phyloP scores from a whole-genome alignment of 441 rosid species.

The Jatropha podagrica region DNA sequence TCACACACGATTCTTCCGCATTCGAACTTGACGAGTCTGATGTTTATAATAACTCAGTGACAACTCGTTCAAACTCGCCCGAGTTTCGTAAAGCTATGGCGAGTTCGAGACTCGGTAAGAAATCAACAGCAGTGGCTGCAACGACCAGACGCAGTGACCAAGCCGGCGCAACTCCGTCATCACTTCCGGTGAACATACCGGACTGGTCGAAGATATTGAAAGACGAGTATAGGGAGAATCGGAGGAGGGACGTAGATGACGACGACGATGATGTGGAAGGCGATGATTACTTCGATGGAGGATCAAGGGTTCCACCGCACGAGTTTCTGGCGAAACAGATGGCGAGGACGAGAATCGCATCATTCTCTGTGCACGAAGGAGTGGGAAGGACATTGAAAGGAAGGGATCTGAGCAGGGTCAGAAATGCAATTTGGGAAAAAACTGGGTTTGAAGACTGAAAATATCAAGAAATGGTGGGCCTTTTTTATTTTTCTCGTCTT shows the following conservation, averaged over 20 bases:
- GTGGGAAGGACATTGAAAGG: conserved; percentile 84
- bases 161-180: conserved; percentile 42
- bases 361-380: conserved; percentile 65
- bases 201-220: conserved; percentile 95
- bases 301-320: conserved; percentile 78
- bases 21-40: conserved; percentile 93
- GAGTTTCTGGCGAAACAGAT: conserved; percentile 61
- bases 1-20: conserved; percentile 32
- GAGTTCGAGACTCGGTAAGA: conserved; percentile 34
- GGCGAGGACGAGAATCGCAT: conserved; percentile 49
- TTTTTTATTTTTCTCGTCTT: neutral
- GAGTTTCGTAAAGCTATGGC: conserved; percentile 43
- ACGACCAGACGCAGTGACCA: conserved; percentile 23
- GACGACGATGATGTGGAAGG: conserved; percentile 50
- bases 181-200: conserved; percentile 84
- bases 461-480: neutral
- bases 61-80: conserved; percentile 48
- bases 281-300: conserved; percentile 44
- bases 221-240: conserved; percentile 55
- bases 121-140: conserved; percentile 14
- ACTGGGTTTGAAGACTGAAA: conserved; percentile 75
- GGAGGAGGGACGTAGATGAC: conserved; percentile 41
- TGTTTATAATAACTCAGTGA: conserved; percentile 37
- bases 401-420: conserved; percentile 70
- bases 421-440: conserved; percentile 84